Percentiles rank a stretch among this genome's conserved stretches.
phyloP scores from a whole-genome alignment of 2,329 filamentous ascomycete genomes.

The Pestalotiopsis sp. region DNA sequence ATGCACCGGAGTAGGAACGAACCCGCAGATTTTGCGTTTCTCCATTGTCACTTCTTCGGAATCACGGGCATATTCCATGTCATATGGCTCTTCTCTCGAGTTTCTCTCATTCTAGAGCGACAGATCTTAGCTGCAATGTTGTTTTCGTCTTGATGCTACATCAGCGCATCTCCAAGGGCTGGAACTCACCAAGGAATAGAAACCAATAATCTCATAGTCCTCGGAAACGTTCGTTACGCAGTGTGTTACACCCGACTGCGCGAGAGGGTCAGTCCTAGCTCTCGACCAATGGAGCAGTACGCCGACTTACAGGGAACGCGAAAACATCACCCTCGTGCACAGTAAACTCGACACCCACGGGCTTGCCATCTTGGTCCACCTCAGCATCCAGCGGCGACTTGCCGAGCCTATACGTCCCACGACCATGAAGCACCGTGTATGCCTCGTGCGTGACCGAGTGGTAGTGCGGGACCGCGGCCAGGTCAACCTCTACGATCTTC shows the following conservation, averaged over 20 bases:
- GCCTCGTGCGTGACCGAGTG: neutral
- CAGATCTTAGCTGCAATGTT: neutral
- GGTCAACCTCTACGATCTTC: neutral
- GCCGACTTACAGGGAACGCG: neutral
- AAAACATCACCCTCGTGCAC: neutral
- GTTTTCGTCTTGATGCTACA: neutral
- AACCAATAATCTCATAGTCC: neutral
- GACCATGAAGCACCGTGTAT: neutral
- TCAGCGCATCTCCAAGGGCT: neutral
- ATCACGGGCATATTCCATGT: neutral
- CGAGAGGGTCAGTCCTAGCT: neutral
- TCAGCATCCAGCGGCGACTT: neutral
- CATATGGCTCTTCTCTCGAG: neutral
- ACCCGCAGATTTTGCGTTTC: neutral
- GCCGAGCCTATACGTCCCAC: neutral
- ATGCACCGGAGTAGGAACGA: neutral
- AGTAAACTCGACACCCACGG: neutral
- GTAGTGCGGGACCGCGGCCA: neutral
- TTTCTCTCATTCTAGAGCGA: neutral
- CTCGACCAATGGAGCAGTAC: neutral
- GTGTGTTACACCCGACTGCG: neutral
- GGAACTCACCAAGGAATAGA: neutral
- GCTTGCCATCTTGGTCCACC: neutral
- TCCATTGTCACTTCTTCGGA: neutral
- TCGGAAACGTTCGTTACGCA: neutral